Evolutionary conservation across 257 asterid genomes (phyloP), one percentile per base, ranked within the genome.

Genomic region (Scutellaria barbata): DNA sequence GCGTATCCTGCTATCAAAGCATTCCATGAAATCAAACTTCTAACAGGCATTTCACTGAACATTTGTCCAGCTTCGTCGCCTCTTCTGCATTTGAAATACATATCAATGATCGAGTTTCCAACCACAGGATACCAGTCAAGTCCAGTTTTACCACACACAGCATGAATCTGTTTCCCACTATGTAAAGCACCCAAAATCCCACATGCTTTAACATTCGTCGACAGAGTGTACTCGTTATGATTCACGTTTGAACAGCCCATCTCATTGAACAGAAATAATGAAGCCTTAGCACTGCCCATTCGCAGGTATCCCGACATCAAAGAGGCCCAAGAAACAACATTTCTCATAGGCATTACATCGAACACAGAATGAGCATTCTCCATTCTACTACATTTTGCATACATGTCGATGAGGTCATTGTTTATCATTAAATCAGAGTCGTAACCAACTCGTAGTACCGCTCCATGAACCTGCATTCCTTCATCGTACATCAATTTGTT

Each of bases 241-340:
- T 70, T 66, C 69, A 78, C 79, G 12, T 68, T 46, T 1, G 85
- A 80, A 39, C 8, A 50, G 6, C 81, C 68, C 92, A 88, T 86
- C 18, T 70, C 79, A 41, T 73, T 50, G 7, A 84, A 67, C 50
- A 86, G 89, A 67, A 71, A 68, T 13, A 86, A 55, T 0, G 82
- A 76, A 22, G 73, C 81, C 56, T 64, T 66, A 3, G 78, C 81
- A 54, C 78, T 66, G 66, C 80, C 77, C 12, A 41, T n/a, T 45
- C 63, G 77, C 53, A 88, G 48, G 75, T 81, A 74, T 42, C 82
- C 90, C 71, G 85, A 78, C 87, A 84, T 85, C 18, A 85, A 69
- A 55, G 88, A 70, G 30, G 92, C 83, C 92, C 92, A 86, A 52
- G 92, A 83, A 60, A 88, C 90, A 41, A 85, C 86, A 63, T 82